Base-by-base conservation (phyloP, 225 moss, liverwort and hornwort species). In the Polytrichum commune region DNA sequence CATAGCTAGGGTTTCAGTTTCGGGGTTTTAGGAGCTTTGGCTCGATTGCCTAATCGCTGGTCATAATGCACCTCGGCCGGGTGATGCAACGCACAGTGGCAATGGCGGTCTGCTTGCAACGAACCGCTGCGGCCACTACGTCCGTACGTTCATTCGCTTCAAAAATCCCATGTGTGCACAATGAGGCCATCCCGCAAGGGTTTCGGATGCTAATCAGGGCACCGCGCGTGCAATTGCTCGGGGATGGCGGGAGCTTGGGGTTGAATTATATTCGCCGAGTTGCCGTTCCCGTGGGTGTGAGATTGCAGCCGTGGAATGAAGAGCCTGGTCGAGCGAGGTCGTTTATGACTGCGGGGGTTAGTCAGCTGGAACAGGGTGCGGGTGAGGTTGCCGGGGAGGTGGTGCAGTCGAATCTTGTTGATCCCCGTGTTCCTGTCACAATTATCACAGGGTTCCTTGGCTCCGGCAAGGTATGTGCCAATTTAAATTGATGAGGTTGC, bases 371-470 rank as follows among this genome's bases (percentile, higher is more conserved):
- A 70, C 79, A 82, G 28, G 80, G 77, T 2, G 26, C 8, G 68
- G 80, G 18, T 16, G 88, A 82, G 63, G 75, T 74, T 1, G 62
- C 79, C 4, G 63, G 38, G 20, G 72, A 65, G 27, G 58, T 57
- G 1, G 71, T 46, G 8, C 67, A 46, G 9, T 8, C 32, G 18
- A 66, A 13, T 70, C 66, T 74, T 29, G 3, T 22, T 5, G 97
- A 94, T 60, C 72, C 24, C 0, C 88, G 97, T 6, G n/a, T 98
- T 27, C 90, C 97, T 54, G 94, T 98, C 66, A 98, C 97, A 1
- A 91, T 98, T 5, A 91, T 98, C 24, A 98, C 97, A 53, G 97
- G 97, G 4, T 98, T 98, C 38, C 88, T 98, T 63, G 97, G 97
- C 8, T 74, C 97, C 55, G 97, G 97, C 55, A 98, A 98, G 97